Evolutionary conservation across 1,139 yeast genomes (phyloP).

Genomic region (Kodamaea suecica): DNA sequence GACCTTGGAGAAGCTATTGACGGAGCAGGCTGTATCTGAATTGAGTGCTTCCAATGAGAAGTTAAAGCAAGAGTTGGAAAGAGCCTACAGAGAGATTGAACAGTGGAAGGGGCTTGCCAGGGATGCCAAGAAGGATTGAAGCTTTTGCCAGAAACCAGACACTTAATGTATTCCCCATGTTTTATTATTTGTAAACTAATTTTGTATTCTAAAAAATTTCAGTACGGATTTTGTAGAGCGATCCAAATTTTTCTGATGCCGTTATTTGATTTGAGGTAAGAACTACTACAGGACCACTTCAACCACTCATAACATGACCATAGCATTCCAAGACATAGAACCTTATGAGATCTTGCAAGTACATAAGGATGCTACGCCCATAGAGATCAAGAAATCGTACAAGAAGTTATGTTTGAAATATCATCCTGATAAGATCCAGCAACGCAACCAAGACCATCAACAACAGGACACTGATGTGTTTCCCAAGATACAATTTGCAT

Average conservation of each 20-base stretch:
- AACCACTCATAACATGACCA: conserved; percentile 31
- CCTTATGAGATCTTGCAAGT: conserved; percentile 64
- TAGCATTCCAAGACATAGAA: conserved; percentile 55
- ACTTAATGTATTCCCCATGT: too few relatives aligned
- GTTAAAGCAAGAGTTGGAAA: conserved; percentile 73
- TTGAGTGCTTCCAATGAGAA: conserved; percentile 74
- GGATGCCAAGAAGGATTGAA: conserved; percentile 19
- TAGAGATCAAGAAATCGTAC: conserved; percentile 68
- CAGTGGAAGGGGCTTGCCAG: conserved; percentile 60
- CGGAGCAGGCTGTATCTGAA: conserved; percentile 88
- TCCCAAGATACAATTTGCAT: conserved; percentile 73
- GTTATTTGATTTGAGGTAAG: too few relatives aligned
- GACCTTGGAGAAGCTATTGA: conserved; percentile 86
- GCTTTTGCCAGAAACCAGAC: background rate
- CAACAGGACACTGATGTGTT: conserved; percentile 45
- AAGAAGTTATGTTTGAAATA: conserved; percentile 63
- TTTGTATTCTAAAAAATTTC: too few relatives aligned
- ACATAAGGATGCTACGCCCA: conserved; percentile 37
- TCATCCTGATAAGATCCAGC: conserved; percentile 76
- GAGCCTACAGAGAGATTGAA: conserved; percentile 92
- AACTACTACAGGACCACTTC: too few relatives aligned
- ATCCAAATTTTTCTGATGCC: too few relatives aligned
- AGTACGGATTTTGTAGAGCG: too few relatives aligned
- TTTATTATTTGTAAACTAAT: too few relatives aligned
- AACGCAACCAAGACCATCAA: conserved; percentile 19